Conservation (phyloP, 208 protist species). For the Trichomonas vaginalis region DNA sequence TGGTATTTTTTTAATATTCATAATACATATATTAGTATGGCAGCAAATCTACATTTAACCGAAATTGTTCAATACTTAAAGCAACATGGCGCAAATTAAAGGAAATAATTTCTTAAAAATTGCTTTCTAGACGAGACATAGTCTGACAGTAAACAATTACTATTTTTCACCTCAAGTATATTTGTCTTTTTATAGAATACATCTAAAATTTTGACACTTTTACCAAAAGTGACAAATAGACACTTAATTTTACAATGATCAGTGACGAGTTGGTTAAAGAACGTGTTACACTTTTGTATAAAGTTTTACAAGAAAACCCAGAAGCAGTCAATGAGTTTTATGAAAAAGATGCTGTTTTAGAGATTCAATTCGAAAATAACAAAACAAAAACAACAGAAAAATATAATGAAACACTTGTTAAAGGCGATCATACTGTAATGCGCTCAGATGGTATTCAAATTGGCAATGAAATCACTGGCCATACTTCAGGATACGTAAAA, state of each 20-base stretch:
- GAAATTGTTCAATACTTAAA: too few relatives aligned
- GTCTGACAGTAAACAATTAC: too few relatives aligned
- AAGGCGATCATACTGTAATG: neutral
- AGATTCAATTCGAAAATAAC: neutral
- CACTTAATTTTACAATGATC: neutral
- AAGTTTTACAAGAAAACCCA: neutral
- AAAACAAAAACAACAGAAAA: neutral
- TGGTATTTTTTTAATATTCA: too few relatives aligned
- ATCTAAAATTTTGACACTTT: too few relatives aligned
- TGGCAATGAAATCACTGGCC: neutral
- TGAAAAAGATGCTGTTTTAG: neutral
- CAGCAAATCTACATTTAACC: too few relatives aligned
- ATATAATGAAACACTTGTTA: neutral
- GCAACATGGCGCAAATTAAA: too few relatives aligned
- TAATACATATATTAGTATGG: too few relatives aligned
- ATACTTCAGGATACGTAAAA: neutral
- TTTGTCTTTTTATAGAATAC: too few relatives aligned
- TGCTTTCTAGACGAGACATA: too few relatives aligned
- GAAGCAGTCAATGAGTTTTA: neutral
- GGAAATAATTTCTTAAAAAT: too few relatives aligned
- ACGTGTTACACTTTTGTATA: neutral
- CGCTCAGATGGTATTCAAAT: neutral
- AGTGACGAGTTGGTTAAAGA: neutral
- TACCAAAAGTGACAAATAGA: too few relatives aligned
- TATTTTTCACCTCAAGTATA: too few relatives aligned